phyloP scores from a whole-genome alignment of 805 yeast genomes.

The Starmera quercuum region DNA sequence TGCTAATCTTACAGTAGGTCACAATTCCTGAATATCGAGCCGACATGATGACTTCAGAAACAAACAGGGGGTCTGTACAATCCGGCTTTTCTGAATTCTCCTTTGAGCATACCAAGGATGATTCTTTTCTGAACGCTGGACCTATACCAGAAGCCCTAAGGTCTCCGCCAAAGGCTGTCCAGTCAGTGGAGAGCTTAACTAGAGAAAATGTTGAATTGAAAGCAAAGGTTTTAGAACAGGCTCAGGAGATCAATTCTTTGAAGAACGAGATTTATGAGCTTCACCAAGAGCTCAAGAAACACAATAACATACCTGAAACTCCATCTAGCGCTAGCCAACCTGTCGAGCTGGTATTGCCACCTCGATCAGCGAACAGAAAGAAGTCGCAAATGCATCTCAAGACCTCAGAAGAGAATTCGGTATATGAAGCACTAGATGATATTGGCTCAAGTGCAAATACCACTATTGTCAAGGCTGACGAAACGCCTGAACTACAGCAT shows the following conservation, averaged over 20 bases:
- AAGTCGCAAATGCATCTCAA: too few species aligned
- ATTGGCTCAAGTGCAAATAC: too few species aligned
- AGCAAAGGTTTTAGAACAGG: slow-evolving; percentile 10
- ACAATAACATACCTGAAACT: background rate
- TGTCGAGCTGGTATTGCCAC: slow-evolving; percentile 21
- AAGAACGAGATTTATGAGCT: slow-evolving; percentile 10
- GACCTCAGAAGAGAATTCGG: too few species aligned
- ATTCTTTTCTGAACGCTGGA: background rate
- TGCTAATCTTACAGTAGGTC: too few species aligned
- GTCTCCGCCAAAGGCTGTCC: slow-evolving; percentile 4
- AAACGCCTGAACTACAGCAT: too few species aligned
- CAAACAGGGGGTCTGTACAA: slow-evolving; percentile 1
- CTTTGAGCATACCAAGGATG: slow-evolving; percentile 2
- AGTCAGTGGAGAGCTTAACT: slow-evolving; percentile 6
- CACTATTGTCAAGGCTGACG: too few species aligned
- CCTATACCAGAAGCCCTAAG: background rate
- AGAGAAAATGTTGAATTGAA: slow-evolving; percentile 12
- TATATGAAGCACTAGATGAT: too few species aligned
- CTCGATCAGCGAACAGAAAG: slow-evolving; percentile 31
- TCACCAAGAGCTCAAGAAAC: slow-evolving; percentile 1
- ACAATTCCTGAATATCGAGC: too few species aligned
- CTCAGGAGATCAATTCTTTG: slow-evolving; percentile 6
- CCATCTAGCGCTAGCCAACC: background rate
- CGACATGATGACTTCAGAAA: background rate
- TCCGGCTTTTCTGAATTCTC: slow-evolving; percentile 5